Base-by-base conservation (phyloP, 371 early-diverging fungal genomes). In the Apophysomyces trapeziformis region DNA sequence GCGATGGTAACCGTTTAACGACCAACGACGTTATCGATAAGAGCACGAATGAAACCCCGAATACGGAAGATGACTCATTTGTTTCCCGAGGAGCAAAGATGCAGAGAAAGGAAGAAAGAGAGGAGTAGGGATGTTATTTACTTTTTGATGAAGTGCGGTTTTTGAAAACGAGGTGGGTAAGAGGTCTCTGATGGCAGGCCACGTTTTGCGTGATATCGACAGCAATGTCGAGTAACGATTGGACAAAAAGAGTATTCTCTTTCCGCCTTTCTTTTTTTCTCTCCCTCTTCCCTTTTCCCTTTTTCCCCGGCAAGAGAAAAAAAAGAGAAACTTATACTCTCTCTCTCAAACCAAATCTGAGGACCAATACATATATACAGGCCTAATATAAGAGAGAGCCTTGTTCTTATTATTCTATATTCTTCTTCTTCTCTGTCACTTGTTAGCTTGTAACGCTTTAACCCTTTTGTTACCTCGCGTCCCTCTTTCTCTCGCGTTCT, bases 241-340 rank as follows among this genome's bases (percentile, higher is more conserved):
- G 54, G 54, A 50, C 21, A 50, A 50, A 50, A 50, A 50, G 54
- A 8, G 21, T 50, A 50, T 50, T 50, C 54, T 50, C 21, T 26
- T 50, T 50, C 54, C 54, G 54, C 54, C 54, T 26, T 9, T 9
- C n/a, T 50, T 50, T 26, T 50, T 26, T 26, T 50, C 21, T 21
- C 54, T 26, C 21, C 54, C 9, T 9, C n/a, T 50, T 50, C 54
- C 21, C 54, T 26, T 50, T 50, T 21, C 54, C 54, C 21, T 50
- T 26, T 50, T 11, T 21, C 54, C 54, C 54, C 54, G 54, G 54
- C 54, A 50, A 50, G 21, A 13, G 13, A 50, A 50, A 26, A 26
- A 26, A 26, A 26, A 26, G 32, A 26, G 32, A 26, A 26, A 26
- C 32, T 26, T 26, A 26, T 26, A 26, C 32, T 26, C 32, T 26